Evolutionary conservation across 2,329 filamentous ascomycete genomes (phyloP), one percentile per base, ranked within the genome.

Genomic region (Verticillium dahliae): DNA sequence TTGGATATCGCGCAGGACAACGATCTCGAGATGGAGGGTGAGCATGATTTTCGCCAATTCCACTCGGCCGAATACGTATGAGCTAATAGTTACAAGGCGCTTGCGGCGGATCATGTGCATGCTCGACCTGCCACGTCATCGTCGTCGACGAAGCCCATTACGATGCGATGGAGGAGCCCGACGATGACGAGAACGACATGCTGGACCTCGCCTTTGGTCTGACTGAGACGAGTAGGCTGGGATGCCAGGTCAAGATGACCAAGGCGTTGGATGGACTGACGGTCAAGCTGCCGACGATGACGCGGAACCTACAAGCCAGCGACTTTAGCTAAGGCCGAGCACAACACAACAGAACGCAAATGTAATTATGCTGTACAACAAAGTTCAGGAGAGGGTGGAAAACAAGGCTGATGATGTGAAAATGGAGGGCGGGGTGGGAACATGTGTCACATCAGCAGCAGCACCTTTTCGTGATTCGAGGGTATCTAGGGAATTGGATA

Each of bases 21-120:
- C 75, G 94, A 98, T 71, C 80, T 99, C 52, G 95, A 99, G 75
- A 98, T 99, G 94, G 95, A 99, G 81, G 93, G 85, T 84, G 72
- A 63, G 45, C 39, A 22, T n/a, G 14, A 18, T 33, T 50, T 57
- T 54, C 7, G 45, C 27, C 1, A 15, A 9, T 10, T 18, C 4
- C 13, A 52, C 9, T 11, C 6, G 27, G 27, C 27, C 27, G 27
- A 27, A 27, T 4, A 27, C 18, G 27, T 27, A 6, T 35, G 37
- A 55, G 55, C 63, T 56, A 22, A 27, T 15, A 27, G 65, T 83
- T 1, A 2, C n/a, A 38, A 68, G 86, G 95, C 64, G 95, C 95
- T 13, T 99, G 95, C 72, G 95, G 95, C 67, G 95, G 92, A 27
- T 95, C 91, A 38, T 97, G 92, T 76, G 92, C 92, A 60, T 97